Evolutionary conservation across 1,139 yeast species (phyloP), one percentile per base, ranked within the genome.

Genomic region (Candida tropicalis): DNA sequence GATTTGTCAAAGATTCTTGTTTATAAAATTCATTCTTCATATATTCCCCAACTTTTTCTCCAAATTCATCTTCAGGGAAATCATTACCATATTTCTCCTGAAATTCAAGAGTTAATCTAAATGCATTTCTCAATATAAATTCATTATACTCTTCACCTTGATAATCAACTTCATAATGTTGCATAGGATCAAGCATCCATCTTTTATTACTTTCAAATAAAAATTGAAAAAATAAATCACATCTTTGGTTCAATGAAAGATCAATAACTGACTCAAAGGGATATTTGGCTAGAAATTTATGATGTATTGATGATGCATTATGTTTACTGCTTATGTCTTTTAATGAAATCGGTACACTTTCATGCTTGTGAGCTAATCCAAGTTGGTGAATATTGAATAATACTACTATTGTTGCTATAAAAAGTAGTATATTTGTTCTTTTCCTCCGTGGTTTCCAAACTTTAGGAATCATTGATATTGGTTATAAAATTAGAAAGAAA

Each of bases 161-260:
- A 38, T 44, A 52, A 6, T 44, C 46, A 36, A 48, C 49, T 8
- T 53, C 48, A n/a, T 25, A 25, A 22, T 48, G 22, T 25, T 56
- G 42, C 43, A 57, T 47, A 16, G 66, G 69, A 31, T 65, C 52
- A 7, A 66, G 38, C 26, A 47, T 50, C 71, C 72, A 66, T 45
- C 61, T 60, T 12, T 55, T 50, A 40, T 63, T 57, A 4, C 49
- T 32, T 1, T 53, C 46, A 48, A 53, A 64, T 29, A 66, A 51
- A 32, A 56, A 63, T 35, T 56, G 55, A 52, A 66, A 66, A 41
- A 63, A 66, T 40, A 66, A 57, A 42, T 65, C 67, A 54, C 72
- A 65, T 32, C 70, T 44, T 31, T 60, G 50, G 10, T 54, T 50
- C 32, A 64, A 62, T 26, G 46, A 39, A 11, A 29, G 18, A 11